Percentiles rank a stretch among this genome's conserved stretches.
Conservation (phyloP, 2,329 filamentous ascomycete genomes). For the Phialocephala subalpina region DNA sequence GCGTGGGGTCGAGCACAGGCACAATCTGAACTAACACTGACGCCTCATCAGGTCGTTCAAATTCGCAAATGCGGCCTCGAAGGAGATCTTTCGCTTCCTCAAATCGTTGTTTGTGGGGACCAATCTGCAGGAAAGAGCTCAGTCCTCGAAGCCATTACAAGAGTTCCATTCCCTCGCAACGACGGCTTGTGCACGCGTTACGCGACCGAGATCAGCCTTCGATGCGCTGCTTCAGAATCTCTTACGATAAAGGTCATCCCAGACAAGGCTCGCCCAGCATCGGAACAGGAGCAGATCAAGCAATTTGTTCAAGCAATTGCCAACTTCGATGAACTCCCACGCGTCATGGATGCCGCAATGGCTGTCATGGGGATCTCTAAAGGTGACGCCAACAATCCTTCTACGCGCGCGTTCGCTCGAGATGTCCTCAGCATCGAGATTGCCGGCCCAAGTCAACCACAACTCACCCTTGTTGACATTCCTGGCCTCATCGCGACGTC, state of each 20-base stretch:
- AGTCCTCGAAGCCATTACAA: constrained; percentile 69
- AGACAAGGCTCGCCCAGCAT: constrained; percentile 54
- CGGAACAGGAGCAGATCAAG: constrained; percentile 56
- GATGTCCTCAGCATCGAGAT: constrained; percentile 42
- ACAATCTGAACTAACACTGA: background rate
- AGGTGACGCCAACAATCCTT: background rate
- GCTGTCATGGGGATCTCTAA: constrained; percentile 36
- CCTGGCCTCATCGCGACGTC: constrained; percentile 43
- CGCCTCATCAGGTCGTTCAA: constrained; percentile 52
- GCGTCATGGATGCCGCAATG: constrained; percentile 41
- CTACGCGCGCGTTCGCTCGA: constrained; percentile 33
- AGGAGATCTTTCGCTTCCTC: constrained; percentile 59
- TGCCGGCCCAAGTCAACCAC: constrained; percentile 36
- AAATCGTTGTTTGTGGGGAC: constrained; percentile 71
- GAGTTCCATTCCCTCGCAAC: constrained; percentile 66
- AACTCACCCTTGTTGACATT: constrained; percentile 45
- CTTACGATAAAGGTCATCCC: constrained; percentile 63
- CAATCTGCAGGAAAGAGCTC: constrained; percentile 72
- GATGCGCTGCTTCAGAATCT: constrained; percentile 48
- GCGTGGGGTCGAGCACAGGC: background rate
- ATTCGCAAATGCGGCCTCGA: constrained; percentile 61
- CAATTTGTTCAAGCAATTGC: constrained; percentile 36
- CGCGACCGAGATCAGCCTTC: constrained; percentile 55
- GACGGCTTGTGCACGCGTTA: constrained; percentile 68
- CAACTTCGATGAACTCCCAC: constrained; percentile 39